Base-by-base conservation (phyloP, 208 protist species). In the Jaenimonas drosophilae region DNA sequence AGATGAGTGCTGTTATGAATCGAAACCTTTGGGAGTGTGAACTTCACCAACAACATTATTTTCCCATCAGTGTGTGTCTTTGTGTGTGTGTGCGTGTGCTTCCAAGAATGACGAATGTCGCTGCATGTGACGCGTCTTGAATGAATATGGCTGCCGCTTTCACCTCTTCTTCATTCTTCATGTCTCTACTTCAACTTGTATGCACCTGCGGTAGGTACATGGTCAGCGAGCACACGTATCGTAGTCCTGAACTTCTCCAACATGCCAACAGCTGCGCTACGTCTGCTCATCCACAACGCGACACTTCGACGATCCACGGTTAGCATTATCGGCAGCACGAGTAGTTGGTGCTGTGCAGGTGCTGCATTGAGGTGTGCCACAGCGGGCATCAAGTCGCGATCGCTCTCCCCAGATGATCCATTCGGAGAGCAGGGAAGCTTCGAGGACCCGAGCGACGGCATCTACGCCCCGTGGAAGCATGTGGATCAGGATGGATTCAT, bases 401-500 rank as follows among this genome's bases (percentile, higher is more conserved):
- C 74, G 0, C 59, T 84, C 1, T 14, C 59, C 6, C 54, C 67
- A 0, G 74, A 87, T 47, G 82, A 91, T 42, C 82, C 82, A 1
- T 87, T 91, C 31, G 77, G 75, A n/a, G 82, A 87, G 54, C 42
- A 49, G 17, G 66, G 71, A 16, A 60, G 52, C 31, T 80, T 62
- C 58, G 66, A 73, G 49, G 82, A 87, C 40, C 76, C 82, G 0
- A 70, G 64, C 29, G 71, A 81, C 21, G 71, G 74, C 20, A 45
- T 85, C 33, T 86, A 61, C 53, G 44, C 61, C 12, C 70, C 73
- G n/a, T 87, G 76, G 82, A 79, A 78, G 23, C 66, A 67, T 27
- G 64, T 83, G 0, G 60, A 83, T 37, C 49, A 70, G 33, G 69
- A 82, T 14, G 74, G 59, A 3, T 88, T 91, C 40, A 72, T 59